Percentiles rank a stretch among this genome's conserved stretches.
Conservation (phyloP, 345 rosid genomes). For the Citrus trifoliata region DNA sequence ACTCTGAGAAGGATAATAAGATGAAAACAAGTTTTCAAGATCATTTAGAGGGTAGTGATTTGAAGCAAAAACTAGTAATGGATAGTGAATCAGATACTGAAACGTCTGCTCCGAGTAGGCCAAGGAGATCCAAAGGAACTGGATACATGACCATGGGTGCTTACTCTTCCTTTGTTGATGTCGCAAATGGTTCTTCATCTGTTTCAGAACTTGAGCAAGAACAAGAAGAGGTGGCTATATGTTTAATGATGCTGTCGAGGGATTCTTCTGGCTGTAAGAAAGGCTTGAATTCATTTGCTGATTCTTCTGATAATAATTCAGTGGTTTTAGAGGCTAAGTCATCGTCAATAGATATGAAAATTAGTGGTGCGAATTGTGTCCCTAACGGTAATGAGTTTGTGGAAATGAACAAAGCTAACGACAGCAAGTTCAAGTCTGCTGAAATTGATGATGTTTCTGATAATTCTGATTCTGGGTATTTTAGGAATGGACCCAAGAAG, state of each 20-base stretch:
- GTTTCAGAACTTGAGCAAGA: constrained; percentile 73
- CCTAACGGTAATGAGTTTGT: constrained; percentile 26
- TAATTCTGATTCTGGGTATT: constrained; percentile 72
- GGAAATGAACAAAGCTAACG: constrained; percentile 30
- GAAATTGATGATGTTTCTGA: constrained; percentile 40
- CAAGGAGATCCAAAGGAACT: constrained; percentile 61
- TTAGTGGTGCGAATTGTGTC: constrained; percentile 31
- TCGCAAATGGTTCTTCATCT: constrained; percentile 40
- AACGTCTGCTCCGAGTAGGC: constrained; percentile 51
- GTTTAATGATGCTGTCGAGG: constrained; percentile 83
- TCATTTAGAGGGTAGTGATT: constrained; percentile 22
- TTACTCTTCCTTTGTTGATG: constrained; percentile 34
- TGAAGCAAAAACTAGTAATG: constrained; percentile 35
- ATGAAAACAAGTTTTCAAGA: constrained; percentile 30
- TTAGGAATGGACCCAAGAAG: constrained; percentile 61
- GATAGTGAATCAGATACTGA: constrained; percentile 76
- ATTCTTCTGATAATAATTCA: constrained; percentile 70
- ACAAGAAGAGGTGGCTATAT: constrained; percentile 72
- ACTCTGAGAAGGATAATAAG: constrained; percentile 58
- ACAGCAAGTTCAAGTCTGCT: constrained; percentile 24
- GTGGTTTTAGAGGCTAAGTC: constrained; percentile 66
- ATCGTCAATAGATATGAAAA: constrained; percentile 45
- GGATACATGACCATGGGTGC: constrained; percentile 37
- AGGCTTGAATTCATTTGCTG: constrained; percentile 47
- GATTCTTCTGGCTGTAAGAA: constrained; percentile 62